Base-by-base conservation (phyloP, 1,284 basidiomycete genomes). In the Leccinum insigne region DNA sequence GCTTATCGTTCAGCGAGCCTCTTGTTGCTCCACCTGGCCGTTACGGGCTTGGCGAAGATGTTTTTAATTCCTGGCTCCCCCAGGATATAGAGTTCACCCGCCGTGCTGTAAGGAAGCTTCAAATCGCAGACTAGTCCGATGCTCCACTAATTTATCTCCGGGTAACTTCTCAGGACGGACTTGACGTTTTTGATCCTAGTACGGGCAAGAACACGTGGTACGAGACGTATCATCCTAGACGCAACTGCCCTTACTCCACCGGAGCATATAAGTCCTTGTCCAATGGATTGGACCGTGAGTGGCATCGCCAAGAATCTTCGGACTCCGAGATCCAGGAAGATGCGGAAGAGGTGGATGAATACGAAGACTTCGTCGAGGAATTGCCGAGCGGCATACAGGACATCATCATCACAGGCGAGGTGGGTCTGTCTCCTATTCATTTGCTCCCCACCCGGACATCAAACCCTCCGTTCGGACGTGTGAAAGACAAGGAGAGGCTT, bases 321-420 rank as follows among this genome's bases (percentile, higher is more conserved):
- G 70, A 65, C 63, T 61, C 64, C 66, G 67, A 61, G 62, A 68
- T 61, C 23, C 60, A 68, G 10, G 72, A 67, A 13, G 70, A 69
- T 59, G 40, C 67, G 18, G 77, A 80, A 67, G 73, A 78, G 4
- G 66, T 5, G 11, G 78, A 79, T 10, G 77, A 79, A 62, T 79
- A 77, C 56, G 75, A 75, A 61, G 78, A 81, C 69, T 75, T 73
- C 9, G 74, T 78, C 16, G 75, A 77, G 71, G 75, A 79, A 61
- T 63, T 68, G 5, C 66, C 71, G 4, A 81, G 79, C 68, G 80
- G 80, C 40, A 76, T 85, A 16, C 75, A 74, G 56, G 84, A 85
- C 68, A 83, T 85, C 44, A 73, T 86, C 64, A 75, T 85, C 63
- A 83, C 82, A 11, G 85, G 84, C 44, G 75, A 82, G 72, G 82